phyloP scores from a whole-genome alignment of 257 asterid species.

The Buddleja alternifolia region DNA sequence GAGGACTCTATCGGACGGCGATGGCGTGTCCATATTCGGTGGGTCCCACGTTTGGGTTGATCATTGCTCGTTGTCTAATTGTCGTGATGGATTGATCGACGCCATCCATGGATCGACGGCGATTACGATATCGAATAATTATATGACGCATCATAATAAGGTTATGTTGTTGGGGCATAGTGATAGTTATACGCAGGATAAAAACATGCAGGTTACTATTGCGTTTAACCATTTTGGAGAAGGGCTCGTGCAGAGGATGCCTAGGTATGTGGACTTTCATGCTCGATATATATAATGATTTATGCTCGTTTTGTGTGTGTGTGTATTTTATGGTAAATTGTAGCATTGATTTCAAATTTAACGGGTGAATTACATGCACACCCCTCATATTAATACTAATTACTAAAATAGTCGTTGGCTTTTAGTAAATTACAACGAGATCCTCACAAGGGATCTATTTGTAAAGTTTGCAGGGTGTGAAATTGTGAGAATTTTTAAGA shows the following conservation, averaged over 20 bases:
- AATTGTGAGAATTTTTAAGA: too few species aligned
- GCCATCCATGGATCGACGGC: slow-evolving; percentile 91
- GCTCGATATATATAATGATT: neutral
- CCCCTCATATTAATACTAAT: too few species aligned
- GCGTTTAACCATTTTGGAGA: slow-evolving; percentile 94
- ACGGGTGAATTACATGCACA: neutral
- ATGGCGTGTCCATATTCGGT: slow-evolving; percentile 79
- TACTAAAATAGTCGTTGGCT: too few species aligned
- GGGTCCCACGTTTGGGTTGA: slow-evolving; percentile 91
- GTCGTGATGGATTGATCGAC: slow-evolving; percentile 72
- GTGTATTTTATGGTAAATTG: neutral
- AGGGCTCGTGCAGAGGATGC: slow-evolving; percentile 94
- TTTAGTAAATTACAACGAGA: too few species aligned
- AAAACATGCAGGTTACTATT: slow-evolving; percentile 85
- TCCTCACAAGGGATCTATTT: too few species aligned
- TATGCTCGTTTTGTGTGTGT: neutral
- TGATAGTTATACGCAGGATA: slow-evolving; percentile 57
- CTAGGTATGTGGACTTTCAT: slow-evolving; percentile 50
- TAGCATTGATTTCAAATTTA: neutral
- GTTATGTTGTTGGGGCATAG: slow-evolving; percentile 90
- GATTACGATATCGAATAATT: slow-evolving; percentile 76
- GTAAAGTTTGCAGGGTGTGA: too few species aligned
- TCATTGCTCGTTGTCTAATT: slow-evolving; percentile 79
- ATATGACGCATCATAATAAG: slow-evolving; percentile 77
- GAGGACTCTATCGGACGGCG: slow-evolving; percentile 79